phyloP scores from a whole-genome alignment of 2,329 filamentous ascomycete species.

The Calonectria hawksworthii region DNA sequence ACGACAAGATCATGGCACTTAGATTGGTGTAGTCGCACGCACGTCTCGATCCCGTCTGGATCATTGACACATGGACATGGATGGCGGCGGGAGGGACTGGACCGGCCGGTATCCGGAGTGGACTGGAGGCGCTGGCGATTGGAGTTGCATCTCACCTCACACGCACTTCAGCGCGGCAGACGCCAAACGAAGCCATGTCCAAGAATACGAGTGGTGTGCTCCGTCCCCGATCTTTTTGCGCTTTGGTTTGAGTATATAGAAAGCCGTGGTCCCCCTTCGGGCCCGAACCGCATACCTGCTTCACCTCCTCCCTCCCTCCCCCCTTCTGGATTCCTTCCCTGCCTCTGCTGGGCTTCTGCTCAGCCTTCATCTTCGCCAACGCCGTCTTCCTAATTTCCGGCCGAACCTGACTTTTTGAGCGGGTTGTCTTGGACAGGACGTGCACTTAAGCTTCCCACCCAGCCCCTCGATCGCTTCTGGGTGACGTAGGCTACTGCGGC shows the following conservation, averaged over 20 bases:
- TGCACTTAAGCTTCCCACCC: slow-evolving; percentile 43
- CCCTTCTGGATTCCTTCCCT: slow-evolving; percentile 23
- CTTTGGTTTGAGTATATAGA: slow-evolving; percentile 37
- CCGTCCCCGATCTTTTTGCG: slow-evolving; percentile 12
- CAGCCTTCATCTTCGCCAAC: slow-evolving; percentile 14
- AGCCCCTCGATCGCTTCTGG: slow-evolving; percentile 32
- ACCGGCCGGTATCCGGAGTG: slow-evolving; percentile 4
- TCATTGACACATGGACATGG: slow-evolving; percentile 38
- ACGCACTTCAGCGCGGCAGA: slow-evolving; percentile 24
- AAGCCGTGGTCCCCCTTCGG: slow-evolving; percentile 32
- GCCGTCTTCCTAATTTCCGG: slow-evolving; percentile 6
- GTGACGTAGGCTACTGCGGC: slow-evolving; percentile 44
- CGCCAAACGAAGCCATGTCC: slow-evolving; percentile 25
- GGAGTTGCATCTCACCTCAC: slow-evolving; percentile 28
- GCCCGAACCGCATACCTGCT: slow-evolving; percentile 1
- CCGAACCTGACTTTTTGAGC: slow-evolving; percentile 19
- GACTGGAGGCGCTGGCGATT: slow-evolving; percentile 18
- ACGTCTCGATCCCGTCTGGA: slow-evolving; percentile 41
- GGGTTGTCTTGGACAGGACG: slow-evolving; percentile 37
- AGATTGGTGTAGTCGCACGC: slow-evolving; percentile 39
- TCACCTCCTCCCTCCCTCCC: slow-evolving; percentile 10
- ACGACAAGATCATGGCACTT: slow-evolving; percentile 35
- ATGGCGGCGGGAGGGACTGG: slow-evolving; percentile 30
- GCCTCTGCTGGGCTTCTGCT: slow-evolving; percentile 29
- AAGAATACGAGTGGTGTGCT: slow-evolving; percentile 30